These are phyloP conservation scores for Hyaloperonospora arabidopsidis DNA, from an alignment of 352 stramenopile genomes.

Conservation along the genomic window DNA sequence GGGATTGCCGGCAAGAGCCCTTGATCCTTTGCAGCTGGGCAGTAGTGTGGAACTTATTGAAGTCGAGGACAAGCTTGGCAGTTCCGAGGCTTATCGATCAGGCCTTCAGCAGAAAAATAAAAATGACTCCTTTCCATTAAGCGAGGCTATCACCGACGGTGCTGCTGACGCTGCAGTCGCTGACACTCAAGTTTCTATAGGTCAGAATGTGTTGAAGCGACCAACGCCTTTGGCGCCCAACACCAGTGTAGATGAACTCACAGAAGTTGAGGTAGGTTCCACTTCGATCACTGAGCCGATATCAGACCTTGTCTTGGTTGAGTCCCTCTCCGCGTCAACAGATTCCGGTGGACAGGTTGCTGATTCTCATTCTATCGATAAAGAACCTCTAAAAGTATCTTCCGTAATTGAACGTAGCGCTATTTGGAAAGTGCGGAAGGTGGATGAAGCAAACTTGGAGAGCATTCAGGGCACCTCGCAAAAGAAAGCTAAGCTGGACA, in stretches of 20 bases:
- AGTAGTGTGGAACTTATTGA: neutral
- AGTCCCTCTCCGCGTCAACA: neutral
- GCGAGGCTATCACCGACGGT: neutral
- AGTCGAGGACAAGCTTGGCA: neutral
- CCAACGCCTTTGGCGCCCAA: neutral
- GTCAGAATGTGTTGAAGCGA: neutral
- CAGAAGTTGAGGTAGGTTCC: neutral
- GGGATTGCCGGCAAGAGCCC: neutral
- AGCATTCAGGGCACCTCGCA: neutral
- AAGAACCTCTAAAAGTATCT: neutral
- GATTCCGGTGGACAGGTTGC: neutral
- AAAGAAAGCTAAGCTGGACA: conserved; percentile 15
- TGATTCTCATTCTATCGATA: neutral
- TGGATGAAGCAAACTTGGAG: conserved; percentile 14
- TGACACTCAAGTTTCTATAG: neutral
- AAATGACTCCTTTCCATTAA: neutral
- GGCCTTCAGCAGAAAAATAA: neutral
- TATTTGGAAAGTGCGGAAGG: conserved; percentile 7
- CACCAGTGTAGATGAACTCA: conserved; percentile 2
- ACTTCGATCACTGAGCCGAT: neutral
- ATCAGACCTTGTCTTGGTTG: neutral
- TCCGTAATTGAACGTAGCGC: neutral
- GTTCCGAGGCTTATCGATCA: conserved; percentile 3
- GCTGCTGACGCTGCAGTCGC: neutral
- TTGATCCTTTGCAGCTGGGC: conserved; percentile 3